Base-by-base conservation (phyloP, 345 rosid genomes). In the Eucalyptus polybractea region DNA sequence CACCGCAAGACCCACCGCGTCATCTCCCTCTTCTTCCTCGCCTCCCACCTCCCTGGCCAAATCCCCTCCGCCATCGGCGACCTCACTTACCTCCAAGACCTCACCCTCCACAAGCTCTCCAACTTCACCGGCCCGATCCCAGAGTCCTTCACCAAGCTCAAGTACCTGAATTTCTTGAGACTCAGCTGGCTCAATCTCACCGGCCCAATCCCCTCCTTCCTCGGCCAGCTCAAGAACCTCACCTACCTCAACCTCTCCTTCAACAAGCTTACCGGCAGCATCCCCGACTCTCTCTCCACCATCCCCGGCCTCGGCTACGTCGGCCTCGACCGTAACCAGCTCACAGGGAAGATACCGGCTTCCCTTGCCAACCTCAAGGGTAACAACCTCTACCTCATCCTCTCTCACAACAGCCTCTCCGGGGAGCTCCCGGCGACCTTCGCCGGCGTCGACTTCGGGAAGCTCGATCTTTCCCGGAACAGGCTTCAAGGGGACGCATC, bases 1-100 rank as follows among this genome's bases (percentile, higher is more conserved):
- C 93, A 95, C 50, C 86, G 80, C 65, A 91, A 92, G 90, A 93
- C 93, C 90, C 91, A 95, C 93, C 96, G 95, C 13, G 93, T 96
- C 90, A 90, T 89, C 69, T 54, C 96, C 72, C 93, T 97, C 86
- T 90, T 92, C 50, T 92, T 97, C 81, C 92, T 93, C 72, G 37
- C 37, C 37, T 37, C 37, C 37, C 4, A 37, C 33, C 81, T 90
- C 21, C 50, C 42, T 2, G 80, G 62, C 17, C 49, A 51, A 22
- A 50, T 88, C 19, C 89, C 91, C 15, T 45, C 67, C 21, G 58
- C 65, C 58, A 58, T 88, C 31, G 86, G 91, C 33, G 69, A 90
- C 54, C 91, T 90, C 86, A 88, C 89, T 22, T 88, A 90, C 89
- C 91, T 90, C 88, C 29, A 40, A 17, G 2, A 2, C 31, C 60